A percentile compares a stretch with the other conserved stretches of the same genome.
phyloP scores from a whole-genome alignment of 805 yeast species.

The Metschnikowia kunwiensis region DNA sequence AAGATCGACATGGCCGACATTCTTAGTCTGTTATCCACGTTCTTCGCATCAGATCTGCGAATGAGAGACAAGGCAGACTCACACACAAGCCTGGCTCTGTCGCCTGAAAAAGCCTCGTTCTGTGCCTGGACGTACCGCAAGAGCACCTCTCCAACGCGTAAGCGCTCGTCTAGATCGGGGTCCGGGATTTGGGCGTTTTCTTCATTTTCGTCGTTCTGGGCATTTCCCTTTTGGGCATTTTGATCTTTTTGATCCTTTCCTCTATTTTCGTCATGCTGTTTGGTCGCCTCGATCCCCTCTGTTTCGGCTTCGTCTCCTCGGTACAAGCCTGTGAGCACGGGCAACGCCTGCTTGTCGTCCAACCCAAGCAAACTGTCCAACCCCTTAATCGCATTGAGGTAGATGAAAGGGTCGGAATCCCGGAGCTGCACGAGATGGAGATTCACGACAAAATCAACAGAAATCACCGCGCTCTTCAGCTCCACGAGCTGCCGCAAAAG shows the following conservation, averaged over 20 bases:
- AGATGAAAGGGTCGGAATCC: conserved; percentile 84
- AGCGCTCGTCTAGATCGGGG: conserved; percentile 56
- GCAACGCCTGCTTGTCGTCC: conserved; percentile 36
- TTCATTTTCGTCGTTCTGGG: background rate
- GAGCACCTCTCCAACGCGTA: conserved; percentile 81
- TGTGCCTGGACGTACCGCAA: conserved; percentile 52
- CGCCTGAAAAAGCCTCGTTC: conserved; percentile 48
- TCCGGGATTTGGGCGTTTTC: conserved; percentile 2
- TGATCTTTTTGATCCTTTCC: no score
- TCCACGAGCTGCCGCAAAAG: conserved; percentile 55
- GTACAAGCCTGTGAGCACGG: conserved; percentile 33
- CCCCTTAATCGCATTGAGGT: conserved; percentile 79
- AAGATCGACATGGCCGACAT: conserved; percentile 85
- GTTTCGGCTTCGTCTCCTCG: conserved; percentile 9
- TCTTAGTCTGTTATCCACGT: conserved; percentile 58
- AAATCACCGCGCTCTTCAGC: conserved; percentile 48
- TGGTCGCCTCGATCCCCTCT: no score
- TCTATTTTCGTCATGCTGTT: no score
- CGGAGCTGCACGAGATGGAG: conserved; percentile 62
- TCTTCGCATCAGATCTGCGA: conserved; percentile 25
- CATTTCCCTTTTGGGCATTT: background rate
- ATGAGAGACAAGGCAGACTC: conserved; percentile 42
- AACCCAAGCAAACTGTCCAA: conserved; percentile 56
- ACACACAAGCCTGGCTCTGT: conserved; percentile 41
- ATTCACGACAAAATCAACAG: conserved; percentile 52